Evolutionary conservation across 768 basidiomycete species (phyloP).

Genomic region (Lentinula edodes): DNA sequence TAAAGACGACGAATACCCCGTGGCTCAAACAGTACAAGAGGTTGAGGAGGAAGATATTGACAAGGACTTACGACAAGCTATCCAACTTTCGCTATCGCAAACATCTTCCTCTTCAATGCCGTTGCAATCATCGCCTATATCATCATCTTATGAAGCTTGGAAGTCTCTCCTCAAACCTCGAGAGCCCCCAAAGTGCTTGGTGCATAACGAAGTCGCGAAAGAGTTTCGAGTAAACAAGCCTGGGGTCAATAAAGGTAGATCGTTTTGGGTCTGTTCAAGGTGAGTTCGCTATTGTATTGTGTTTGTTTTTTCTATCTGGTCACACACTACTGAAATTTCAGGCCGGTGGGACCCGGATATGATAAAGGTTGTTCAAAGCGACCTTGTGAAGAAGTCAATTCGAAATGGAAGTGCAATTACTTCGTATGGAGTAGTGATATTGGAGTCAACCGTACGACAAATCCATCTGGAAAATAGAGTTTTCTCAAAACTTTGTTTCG

Average conservation of each 20-base stretch:
- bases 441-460: too few relatives aligned
- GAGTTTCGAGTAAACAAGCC: conserved; percentile 79
- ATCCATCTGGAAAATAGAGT: too few relatives aligned
- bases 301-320: background rate
- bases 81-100: conserved; percentile 36
- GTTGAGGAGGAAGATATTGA: conserved; percentile 33
- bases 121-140: conserved; percentile 6
- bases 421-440: too few relatives aligned
- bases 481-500: too few relatives aligned
- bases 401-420: too few relatives aligned
- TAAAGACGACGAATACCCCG: conserved; percentile 13
- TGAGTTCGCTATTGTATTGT: conserved; percentile 23
- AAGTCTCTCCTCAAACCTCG: conserved; percentile 62
- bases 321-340: conserved; percentile 22
- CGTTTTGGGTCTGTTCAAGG: conserved; percentile 82
- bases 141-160: conserved; percentile 47
- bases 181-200: conserved; percentile 59
- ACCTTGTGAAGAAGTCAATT: conserved; percentile 62
- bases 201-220: conserved; percentile 74
- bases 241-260: conserved; percentile 82
- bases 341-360: conserved; percentile 87
- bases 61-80: conserved; percentile 48
- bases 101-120: conserved; percentile 14
- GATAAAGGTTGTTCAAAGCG: conserved; percentile 72
- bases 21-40: background rate